These are phyloP conservation scores for Umbelopsis sp. DNA, from an alignment of 192 early-diverging fungal species.

Conservation along the genomic window DNA sequence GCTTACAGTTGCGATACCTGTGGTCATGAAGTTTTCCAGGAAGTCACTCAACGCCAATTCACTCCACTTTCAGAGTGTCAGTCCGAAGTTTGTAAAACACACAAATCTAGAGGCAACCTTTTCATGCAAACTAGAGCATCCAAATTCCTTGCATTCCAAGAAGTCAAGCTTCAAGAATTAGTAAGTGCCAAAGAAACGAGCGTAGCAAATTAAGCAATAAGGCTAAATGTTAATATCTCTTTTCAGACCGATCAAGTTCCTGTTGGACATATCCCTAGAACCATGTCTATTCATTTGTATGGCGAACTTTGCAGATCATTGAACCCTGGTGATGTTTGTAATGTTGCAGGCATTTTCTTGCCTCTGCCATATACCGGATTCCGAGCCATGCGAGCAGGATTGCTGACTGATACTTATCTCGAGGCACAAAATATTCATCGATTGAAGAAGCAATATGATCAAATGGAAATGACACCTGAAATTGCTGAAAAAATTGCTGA, in stretches of 20 bases:
- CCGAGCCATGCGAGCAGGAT: conserved; percentile 83
- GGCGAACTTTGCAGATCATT: conserved; percentile 76
- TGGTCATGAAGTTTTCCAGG: conserved; percentile 95
- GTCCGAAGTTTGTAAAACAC: conserved; percentile 76
- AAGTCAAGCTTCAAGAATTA: conserved; percentile 95
- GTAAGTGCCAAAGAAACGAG: conserved; percentile 42
- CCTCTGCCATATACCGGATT: conserved; percentile 94
- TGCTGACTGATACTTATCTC: conserved; percentile 94
- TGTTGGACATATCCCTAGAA: conserved; percentile 96
- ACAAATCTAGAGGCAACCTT: conserved; percentile 80
- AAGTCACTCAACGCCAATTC: conserved; percentile 75
- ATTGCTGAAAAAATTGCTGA: conserved; percentile 55
- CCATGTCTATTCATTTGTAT: conserved; percentile 91
- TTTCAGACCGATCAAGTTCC: conserved; percentile 95
- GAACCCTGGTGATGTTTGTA: conserved; percentile 87
- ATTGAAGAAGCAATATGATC: conserved; percentile 89
- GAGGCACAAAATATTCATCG: conserved; percentile 87
- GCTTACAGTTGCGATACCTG: conserved; percentile 93
- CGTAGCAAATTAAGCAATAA: neutral
- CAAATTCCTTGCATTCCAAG: conserved; percentile 94
- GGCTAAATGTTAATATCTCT: neutral
- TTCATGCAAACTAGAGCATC: conserved; percentile 90
- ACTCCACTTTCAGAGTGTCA: conserved; percentile 83
- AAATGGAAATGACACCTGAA: conserved; percentile 69
- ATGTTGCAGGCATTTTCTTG: conserved; percentile 86